Conservation (phyloP, 306 rosid species). For the Acacia melanoxylon region DNA sequence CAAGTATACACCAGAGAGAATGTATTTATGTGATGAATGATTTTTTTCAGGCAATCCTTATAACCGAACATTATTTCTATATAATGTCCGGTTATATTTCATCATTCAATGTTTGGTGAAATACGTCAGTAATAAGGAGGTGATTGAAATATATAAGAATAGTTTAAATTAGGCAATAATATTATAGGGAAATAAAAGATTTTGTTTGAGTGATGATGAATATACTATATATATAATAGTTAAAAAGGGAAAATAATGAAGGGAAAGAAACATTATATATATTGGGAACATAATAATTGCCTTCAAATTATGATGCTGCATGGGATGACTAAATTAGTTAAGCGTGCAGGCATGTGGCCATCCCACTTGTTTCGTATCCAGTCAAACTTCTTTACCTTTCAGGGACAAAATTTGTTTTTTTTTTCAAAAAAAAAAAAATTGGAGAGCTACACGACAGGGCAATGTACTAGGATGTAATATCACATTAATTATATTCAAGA, state of each 20-base stretch:
- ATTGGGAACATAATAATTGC: conserved; percentile 26
- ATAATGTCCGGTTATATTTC: neutral
- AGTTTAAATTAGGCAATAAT: neutral
- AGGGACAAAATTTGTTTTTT: too few relatives aligned
- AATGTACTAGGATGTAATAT: neutral
- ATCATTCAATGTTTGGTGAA: neutral
- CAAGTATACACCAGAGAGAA: too few relatives aligned
- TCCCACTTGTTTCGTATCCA: neutral
- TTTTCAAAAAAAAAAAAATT: neutral
- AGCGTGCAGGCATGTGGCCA: conserved; percentile 21
- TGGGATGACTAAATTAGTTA: neutral
- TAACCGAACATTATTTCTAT: too few relatives aligned
- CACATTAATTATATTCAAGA: neutral
- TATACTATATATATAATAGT: too few relatives aligned
- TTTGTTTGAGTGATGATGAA: neutral
- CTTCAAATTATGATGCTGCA: conserved; percentile 20
- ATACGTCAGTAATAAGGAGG: neutral
- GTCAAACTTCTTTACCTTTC: neutral
- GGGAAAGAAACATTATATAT: neutral
- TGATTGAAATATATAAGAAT: neutral
- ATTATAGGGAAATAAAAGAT: neutral
- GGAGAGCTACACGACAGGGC: neutral
- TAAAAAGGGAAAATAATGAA: neutral
- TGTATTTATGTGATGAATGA: too few relatives aligned
- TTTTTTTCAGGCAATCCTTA: too few relatives aligned